A percentile compares a stretch with the other conserved stretches of the same genome.
phyloP scores from a whole-genome alignment of 2,329 filamentous ascomycete genomes.

The Aspergillus caelatus region DNA sequence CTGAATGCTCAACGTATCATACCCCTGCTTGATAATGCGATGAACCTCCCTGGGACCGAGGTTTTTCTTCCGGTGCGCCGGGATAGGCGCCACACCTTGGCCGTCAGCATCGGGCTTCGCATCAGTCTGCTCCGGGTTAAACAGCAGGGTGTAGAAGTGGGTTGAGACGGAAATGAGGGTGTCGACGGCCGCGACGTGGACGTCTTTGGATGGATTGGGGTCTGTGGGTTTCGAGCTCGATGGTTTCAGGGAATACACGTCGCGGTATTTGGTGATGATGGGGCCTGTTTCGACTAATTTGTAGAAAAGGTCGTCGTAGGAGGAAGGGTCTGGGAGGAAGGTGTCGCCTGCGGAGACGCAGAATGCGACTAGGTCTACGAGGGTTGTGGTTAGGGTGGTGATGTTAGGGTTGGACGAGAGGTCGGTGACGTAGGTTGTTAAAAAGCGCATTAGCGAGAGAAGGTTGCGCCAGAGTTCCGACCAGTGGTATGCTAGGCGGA shows the following conservation, averaged over 20 bases:
- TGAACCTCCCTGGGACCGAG: conserved; percentile 83
- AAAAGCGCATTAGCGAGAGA: conserved; percentile 83
- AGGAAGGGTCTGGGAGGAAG: conserved; percentile 82
- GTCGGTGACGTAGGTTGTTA: conserved; percentile 82
- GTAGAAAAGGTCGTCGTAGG: conserved; percentile 97
- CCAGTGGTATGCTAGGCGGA: conserved; percentile 88
- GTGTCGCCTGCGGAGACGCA: conserved; percentile 84
- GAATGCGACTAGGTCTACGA: conserved; percentile 81
- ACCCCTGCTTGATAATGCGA: conserved; percentile 92
- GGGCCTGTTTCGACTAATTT: conserved; percentile 94
- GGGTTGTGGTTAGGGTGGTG: conserved; percentile 71
- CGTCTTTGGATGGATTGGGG: conserved; percentile 23
- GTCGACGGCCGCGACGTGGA: conserved; percentile 70
- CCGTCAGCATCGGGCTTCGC: conserved; percentile 15
- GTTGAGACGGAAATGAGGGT: conserved; percentile 76
- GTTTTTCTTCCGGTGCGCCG: conserved; percentile 58
- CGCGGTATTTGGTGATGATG: conserved; percentile 76
- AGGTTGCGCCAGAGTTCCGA: conserved; percentile 90
- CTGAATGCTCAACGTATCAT: conserved; percentile 91
- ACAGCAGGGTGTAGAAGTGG: conserved; percentile 84
- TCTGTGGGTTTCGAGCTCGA: conserved; percentile 22
- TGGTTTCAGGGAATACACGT: conserved; percentile 64
- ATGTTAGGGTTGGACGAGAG: conserved; percentile 70
- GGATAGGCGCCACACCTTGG: conserved; percentile 31
- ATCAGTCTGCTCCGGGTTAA: conserved; percentile 51